A percentile compares a stretch with the other conserved stretches of the same genome.
These are phyloP conservation scores for Blastocystis sp. DNA, from an alignment of 352 stramenopile genomes.

Conservation along the genomic window DNA sequence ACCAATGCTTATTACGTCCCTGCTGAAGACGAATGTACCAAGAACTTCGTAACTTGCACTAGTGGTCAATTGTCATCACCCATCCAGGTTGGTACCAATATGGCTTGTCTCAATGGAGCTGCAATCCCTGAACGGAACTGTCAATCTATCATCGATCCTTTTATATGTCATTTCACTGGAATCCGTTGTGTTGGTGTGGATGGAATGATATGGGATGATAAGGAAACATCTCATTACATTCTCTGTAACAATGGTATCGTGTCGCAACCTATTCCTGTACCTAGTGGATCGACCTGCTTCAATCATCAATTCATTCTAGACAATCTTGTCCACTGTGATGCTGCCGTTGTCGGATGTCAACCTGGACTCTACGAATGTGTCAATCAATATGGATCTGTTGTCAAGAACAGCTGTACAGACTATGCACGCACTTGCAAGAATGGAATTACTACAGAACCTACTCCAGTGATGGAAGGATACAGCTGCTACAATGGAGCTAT, in stretches of 20 bases:
- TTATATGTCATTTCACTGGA: background rate
- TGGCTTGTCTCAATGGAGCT: slow-evolving; percentile 25
- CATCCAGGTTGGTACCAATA: background rate
- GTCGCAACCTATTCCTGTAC: slow-evolving; percentile 12
- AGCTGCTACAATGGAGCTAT: slow-evolving; percentile 44
- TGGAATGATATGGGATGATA: background rate
- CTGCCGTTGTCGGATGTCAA: background rate
- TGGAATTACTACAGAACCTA: background rate
- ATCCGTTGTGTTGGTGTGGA: background rate
- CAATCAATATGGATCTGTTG: slow-evolving; percentile 27
- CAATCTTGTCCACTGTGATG: background rate
- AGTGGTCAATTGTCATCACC: slow-evolving; percentile 34
- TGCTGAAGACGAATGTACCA: background rate
- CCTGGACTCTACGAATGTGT: background rate
- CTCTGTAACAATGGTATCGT: slow-evolving; percentile 23
- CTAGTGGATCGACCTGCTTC: slow-evolving; percentile 19
- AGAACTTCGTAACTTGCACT: slow-evolving; percentile 16
- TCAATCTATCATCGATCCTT: background rate
- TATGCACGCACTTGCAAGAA: slow-evolving; percentile 9
- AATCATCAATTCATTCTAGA: slow-evolving; percentile 20
- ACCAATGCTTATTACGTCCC: background rate
- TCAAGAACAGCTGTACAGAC: slow-evolving; percentile 25
- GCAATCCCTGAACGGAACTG: background rate
- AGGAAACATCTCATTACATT: background rate
- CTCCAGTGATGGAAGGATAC: background rate